Conservation (phyloP, 179 eudicot genomes). For the Beta corolliflora region DNA sequence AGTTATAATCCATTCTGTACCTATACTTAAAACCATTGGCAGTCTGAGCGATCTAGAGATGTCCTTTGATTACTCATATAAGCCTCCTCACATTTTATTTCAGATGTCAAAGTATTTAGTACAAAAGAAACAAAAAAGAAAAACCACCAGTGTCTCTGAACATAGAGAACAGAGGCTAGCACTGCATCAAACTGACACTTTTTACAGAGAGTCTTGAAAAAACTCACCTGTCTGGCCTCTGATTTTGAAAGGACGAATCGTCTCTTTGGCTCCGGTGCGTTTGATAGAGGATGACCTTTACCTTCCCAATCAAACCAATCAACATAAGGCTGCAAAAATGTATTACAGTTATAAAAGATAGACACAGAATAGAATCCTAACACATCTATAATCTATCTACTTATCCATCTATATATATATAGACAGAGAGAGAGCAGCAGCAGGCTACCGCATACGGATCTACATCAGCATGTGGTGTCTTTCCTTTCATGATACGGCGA, state of each 20-base stretch:
- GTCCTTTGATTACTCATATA: not conserved
- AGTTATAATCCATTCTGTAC: not conserved
- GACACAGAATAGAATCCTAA: not conserved
- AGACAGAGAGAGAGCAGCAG: not conserved
- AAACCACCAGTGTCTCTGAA: not conserved
- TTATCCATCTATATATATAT: not conserved
- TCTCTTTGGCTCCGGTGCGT: slow-evolving; percentile 94
- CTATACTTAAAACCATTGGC: not conserved
- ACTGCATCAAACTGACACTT: not conserved
- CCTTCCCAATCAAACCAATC: slow-evolving; percentile 88
- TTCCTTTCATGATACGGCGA: slow-evolving; percentile 67
- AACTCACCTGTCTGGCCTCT: slow-evolving; percentile 67
- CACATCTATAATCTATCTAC: not conserved
- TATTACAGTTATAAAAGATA: slow-evolving; percentile 1
- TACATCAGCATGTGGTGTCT: slow-evolving; percentile 86
- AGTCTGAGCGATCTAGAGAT: not conserved
- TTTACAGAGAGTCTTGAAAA: not conserved
- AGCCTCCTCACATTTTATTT: too few relatives aligned
- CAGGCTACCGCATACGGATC: slow-evolving; percentile 76
- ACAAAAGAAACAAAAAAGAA: not conserved
- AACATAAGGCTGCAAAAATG: slow-evolving; percentile 72
- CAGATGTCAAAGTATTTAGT: not conserved
- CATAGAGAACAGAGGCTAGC: not conserved
- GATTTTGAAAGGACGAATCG: slow-evolving; percentile 94
- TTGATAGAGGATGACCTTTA: slow-evolving; percentile 75